Conservation (phyloP, 352 stramenopile genomes). For the Globisporangium takayamanum region DNA sequence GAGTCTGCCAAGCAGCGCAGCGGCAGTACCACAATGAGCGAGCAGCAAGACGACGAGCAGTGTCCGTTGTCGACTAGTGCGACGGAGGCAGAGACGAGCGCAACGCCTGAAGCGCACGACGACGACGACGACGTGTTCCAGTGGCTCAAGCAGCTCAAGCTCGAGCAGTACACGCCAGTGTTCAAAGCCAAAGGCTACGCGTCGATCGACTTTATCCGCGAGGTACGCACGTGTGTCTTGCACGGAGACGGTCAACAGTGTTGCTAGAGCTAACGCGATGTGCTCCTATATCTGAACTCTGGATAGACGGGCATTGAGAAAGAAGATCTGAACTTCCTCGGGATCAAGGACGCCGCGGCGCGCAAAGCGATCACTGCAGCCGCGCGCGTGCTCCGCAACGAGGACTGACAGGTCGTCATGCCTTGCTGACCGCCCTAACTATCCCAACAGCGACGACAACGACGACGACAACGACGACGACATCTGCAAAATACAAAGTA, state of each 20-base stretch:
- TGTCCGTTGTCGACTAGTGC: not conserved
- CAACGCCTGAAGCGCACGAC: constrained; percentile 13
- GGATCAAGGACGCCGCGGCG: constrained; percentile 59
- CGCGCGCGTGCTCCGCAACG: constrained; percentile 42
- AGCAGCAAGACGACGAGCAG: not conserved
- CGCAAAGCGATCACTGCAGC: constrained; percentile 58
- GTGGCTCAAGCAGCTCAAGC: constrained; percentile 61
- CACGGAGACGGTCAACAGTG: not conserved
- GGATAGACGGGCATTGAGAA: constrained; percentile 76
- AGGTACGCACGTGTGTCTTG: constrained; percentile 33
- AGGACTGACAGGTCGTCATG: constrained; percentile 19
- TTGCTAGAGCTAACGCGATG: too few relatives aligned
- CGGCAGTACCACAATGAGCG: not conserved
- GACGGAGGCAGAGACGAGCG: constrained; percentile 19
- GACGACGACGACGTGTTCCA: constrained; percentile 68
- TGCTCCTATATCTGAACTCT: not conserved
- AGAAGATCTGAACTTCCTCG: constrained; percentile 83
- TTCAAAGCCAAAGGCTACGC: constrained; percentile 76
- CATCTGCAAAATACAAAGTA: constrained; percentile 6
- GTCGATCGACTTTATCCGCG: constrained; percentile 78
- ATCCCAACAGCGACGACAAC: not conserved
- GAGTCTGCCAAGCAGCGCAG: constrained; percentile 1
- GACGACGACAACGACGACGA: not conserved
- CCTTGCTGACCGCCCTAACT: not conserved
- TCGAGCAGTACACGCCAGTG: constrained; percentile 51